phyloP scores from a whole-genome alignment of 2,329 filamentous ascomycete genomes.

The Microdochium trichocladiopsis region DNA sequence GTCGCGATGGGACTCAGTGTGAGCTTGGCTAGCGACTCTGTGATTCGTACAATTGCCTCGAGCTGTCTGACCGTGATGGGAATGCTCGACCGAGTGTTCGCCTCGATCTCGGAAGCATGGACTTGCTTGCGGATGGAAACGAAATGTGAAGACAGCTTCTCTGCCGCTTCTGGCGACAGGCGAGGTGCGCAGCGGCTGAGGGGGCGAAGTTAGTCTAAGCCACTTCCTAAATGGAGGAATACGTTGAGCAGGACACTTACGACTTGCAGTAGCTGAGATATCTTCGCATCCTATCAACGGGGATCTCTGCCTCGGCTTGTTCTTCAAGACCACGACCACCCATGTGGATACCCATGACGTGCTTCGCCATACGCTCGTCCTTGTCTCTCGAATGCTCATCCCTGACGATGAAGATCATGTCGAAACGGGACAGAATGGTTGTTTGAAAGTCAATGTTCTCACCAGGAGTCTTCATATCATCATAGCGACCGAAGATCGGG shows the following conservation, averaged over 20 bases:
- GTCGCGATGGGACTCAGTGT: slow-evolving; percentile 79
- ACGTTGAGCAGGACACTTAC: slow-evolving; percentile 42
- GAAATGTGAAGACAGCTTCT: slow-evolving; percentile 95
- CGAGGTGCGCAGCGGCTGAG: slow-evolving; percentile 81
- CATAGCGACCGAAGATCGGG: slow-evolving; percentile 94
- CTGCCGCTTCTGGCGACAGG: slow-evolving; percentile 81
- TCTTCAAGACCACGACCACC: slow-evolving; percentile 78
- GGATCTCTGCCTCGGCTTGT: slow-evolving; percentile 77
- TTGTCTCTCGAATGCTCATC: slow-evolving; percentile 87
- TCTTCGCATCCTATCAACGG: slow-evolving; percentile 93
- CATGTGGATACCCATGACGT: slow-evolving; percentile 98
- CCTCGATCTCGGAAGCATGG: slow-evolving; percentile 81
- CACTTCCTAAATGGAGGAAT: not conserved
- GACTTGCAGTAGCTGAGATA: slow-evolving; percentile 97
- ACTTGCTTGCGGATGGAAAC: slow-evolving; percentile 94
- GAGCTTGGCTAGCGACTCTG: slow-evolving; percentile 89
- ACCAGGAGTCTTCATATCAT: slow-evolving; percentile 93
- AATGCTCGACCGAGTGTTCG: slow-evolving; percentile 85
- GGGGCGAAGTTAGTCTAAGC: slow-evolving; percentile 20
- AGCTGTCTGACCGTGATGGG: slow-evolving; percentile 97
- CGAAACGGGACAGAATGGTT: slow-evolving; percentile 94
- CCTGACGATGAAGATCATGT: slow-evolving; percentile 99
- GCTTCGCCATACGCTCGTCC: slow-evolving; percentile 88
- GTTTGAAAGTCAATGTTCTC: slow-evolving; percentile 99
- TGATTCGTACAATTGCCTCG: slow-evolving; percentile 95